Conservation (phyloP, 257 asterid species). For the Cinchona pubescens region DNA sequence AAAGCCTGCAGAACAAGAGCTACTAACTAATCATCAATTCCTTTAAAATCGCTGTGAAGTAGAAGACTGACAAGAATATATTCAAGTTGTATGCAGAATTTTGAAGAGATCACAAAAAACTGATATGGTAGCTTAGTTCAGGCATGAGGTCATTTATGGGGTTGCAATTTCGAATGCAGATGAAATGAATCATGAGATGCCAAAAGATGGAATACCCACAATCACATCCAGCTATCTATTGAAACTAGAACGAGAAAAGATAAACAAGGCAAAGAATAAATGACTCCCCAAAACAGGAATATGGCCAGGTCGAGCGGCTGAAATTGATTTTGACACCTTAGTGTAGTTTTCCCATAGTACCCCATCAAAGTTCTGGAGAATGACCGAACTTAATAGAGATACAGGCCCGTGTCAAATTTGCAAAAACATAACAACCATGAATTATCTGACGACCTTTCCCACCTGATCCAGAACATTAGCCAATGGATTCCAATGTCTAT, state of each 20-base stretch:
- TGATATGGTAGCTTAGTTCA: neutral
- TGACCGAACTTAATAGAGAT: neutral
- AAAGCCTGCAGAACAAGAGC: conserved; percentile 50
- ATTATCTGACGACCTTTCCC: neutral
- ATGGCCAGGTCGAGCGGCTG: neutral
- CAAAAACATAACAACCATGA: neutral
- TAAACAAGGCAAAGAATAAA: neutral
- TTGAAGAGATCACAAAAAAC: neutral
- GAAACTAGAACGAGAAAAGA: neutral
- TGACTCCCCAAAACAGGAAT: neutral
- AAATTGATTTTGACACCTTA: neutral
- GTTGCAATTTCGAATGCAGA: conserved; percentile 1
- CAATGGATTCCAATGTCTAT: neutral
- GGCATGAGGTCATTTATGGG: neutral
- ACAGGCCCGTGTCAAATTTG: neutral
- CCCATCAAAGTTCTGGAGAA: neutral
- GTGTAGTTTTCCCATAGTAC: neutral
- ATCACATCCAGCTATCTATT: neutral
- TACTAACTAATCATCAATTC: neutral
- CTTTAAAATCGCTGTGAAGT: neutral
- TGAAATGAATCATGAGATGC: neutral
- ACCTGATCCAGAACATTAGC: neutral
- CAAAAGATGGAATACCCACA: neutral
- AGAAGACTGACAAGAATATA: neutral
- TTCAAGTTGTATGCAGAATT: neutral